Conservation (phyloP, 768 basidiomycete genomes). For the Candolleomyces eurysporus region DNA sequence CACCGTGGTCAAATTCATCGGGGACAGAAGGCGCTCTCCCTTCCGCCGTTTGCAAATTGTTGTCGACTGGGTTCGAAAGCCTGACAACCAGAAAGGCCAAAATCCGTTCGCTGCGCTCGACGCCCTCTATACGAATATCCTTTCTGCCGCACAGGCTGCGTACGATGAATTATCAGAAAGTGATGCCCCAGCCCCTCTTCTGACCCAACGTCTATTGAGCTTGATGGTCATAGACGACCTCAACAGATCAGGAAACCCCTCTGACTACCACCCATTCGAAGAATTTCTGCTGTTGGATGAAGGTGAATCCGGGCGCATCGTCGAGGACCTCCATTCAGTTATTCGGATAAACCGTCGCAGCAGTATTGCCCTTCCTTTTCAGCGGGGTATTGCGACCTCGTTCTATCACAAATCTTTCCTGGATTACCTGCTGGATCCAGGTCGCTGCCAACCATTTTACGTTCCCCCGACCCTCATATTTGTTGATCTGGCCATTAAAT, state of each 20-base stretch:
- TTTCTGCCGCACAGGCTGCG: background rate
- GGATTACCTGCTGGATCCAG: background rate
- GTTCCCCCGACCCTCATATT: no score
- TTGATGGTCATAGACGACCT: no score
- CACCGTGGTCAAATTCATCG: slow-evolving; percentile 1
- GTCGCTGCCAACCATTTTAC: background rate
- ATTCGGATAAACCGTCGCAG: no score
- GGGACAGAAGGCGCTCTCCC: background rate
- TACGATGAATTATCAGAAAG: no score
- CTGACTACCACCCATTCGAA: no score
- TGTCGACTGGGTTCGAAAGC: background rate
- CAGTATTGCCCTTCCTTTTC: no score
- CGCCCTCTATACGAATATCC: background rate
- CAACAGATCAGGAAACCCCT: no score
- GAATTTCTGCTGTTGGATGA: background rate
- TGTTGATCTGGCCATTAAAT: no score
- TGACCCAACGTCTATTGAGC: background rate
- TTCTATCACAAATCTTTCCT: background rate
- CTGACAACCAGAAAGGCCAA: background rate
- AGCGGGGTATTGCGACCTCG: background rate
- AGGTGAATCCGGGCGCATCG: background rate
- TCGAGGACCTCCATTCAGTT: background rate
- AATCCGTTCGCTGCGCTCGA: background rate
- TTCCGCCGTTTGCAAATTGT: background rate
- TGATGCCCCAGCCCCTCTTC: no score